These are phyloP conservation scores for Zoysia matrella DNA, from an alignment of 202 grass and related monocot genomes.

Conservation along the genomic window DNA sequence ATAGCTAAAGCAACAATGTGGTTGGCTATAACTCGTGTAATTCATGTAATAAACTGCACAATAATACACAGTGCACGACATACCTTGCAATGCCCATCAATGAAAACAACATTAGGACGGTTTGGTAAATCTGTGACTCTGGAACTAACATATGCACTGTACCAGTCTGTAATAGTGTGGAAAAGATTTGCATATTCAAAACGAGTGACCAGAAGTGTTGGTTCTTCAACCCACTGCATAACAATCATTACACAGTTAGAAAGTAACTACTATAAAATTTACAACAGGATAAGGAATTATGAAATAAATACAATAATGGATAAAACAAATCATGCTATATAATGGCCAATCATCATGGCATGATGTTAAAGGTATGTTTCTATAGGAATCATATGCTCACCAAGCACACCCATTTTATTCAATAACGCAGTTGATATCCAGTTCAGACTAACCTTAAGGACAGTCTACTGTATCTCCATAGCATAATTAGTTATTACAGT, in stretches of 20 bases:
- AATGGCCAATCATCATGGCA: no score
- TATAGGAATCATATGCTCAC: no score
- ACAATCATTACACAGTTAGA: slow-evolving; percentile 29
- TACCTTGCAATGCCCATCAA: slow-evolving; percentile 99
- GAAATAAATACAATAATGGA: neutral
- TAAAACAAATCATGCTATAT: neutral
- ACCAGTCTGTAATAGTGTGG: slow-evolving; percentile 99
- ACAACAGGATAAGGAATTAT: neutral
- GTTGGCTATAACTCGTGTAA: slow-evolving; percentile 18
- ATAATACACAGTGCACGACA: slow-evolving; percentile 11
- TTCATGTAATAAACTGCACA: slow-evolving; percentile 20
- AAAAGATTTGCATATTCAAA: slow-evolving; percentile 99
- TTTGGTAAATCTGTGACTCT: slow-evolving; percentile 68
- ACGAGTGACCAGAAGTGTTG: slow-evolving; percentile 88
- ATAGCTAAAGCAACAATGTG: slow-evolving; percentile 22
- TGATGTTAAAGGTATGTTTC: no score
- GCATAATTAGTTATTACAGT: neutral
- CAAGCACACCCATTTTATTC: neutral
- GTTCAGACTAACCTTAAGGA: neutral
- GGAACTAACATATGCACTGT: slow-evolving; percentile 96
- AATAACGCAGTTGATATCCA: neutral
- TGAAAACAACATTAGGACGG: slow-evolving; percentile 80
- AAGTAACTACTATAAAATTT: slow-evolving; percentile 20
- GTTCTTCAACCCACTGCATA: slow-evolving; percentile 92
- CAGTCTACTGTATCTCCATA: neutral